phyloP scores from a whole-genome alignment of 176 grass and related monocot genomes.

The Poa pratensis region DNA sequence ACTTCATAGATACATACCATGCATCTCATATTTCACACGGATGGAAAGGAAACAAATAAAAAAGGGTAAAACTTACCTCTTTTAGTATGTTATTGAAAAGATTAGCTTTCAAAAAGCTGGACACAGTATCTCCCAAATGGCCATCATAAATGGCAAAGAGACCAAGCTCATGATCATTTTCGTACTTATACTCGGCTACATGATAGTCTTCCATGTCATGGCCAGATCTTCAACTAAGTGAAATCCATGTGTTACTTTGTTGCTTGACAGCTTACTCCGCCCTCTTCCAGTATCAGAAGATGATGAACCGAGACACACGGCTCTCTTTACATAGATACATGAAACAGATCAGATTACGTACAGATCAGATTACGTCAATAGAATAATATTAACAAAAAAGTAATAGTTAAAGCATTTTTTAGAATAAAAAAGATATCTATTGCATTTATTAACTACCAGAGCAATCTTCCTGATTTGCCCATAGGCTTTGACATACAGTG shows the following conservation, averaged over 20 bases:
- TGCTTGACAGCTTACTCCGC: slow-evolving; percentile 79
- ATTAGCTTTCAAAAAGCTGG: slow-evolving; percentile 79
- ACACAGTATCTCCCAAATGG: slow-evolving; percentile 80
- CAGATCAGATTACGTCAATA: slow-evolving; percentile 17
- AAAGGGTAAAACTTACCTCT: slow-evolving; percentile 52
- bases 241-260: slow-evolving; percentile 82
- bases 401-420: background rate
- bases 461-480: background rate
- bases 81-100: slow-evolving; percentile 86
- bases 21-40: slow-evolving; percentile 19
- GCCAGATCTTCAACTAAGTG: slow-evolving; percentile 83
- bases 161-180: slow-evolving; percentile 72
- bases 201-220: slow-evolving; percentile 98
- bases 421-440: slow-evolving; percentile 14
- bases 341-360: slow-evolving; percentile 31
- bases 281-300: slow-evolving; percentile 72
- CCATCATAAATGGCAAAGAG: slow-evolving; percentile 97
- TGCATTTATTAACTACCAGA: background rate
- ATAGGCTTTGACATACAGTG: background rate
- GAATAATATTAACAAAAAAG: slow-evolving; percentile 1
- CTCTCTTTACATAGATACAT: slow-evolving; percentile 53
- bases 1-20: background rate
- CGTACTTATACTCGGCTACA: slow-evolving; percentile 81
- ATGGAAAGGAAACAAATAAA: background rate
- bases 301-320: slow-evolving; percentile 64